Evolutionary conservation across 1,284 basidiomycete genomes (phyloP).

Genomic region (Sutorius eximius): DNA sequence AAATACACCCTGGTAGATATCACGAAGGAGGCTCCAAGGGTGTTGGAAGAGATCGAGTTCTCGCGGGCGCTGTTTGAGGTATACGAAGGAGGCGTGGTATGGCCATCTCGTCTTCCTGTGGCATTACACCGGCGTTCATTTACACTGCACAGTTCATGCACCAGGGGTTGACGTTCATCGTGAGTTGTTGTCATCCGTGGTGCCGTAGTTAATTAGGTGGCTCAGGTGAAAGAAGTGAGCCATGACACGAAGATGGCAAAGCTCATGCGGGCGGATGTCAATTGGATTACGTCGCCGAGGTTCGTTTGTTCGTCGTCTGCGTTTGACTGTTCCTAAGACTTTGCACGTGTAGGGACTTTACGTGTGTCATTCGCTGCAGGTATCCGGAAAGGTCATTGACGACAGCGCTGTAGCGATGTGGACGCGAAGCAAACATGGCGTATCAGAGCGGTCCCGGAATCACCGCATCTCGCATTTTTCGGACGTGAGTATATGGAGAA

Average conservation of each 20-base stretch:
- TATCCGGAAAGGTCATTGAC: no score
- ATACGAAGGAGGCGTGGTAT: slow-evolving; percentile 52
- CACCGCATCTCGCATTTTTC: neutral
- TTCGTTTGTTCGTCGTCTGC: slow-evolving; percentile 28
- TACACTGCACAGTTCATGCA: slow-evolving; percentile 66
- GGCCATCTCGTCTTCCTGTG: slow-evolving; percentile 18
- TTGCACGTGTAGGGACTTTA: slow-evolving; percentile 58
- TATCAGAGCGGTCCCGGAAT: neutral
- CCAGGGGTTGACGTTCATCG: slow-evolving; percentile 76
- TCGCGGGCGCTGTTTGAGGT: slow-evolving; percentile 72
- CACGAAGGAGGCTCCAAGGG: slow-evolving; percentile 45
- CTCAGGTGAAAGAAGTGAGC: slow-evolving; percentile 74
- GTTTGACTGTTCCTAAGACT: neutral
- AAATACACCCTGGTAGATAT: slow-evolving; percentile 78
- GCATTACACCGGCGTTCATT: slow-evolving; percentile 1
- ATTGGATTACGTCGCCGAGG: slow-evolving; percentile 82
- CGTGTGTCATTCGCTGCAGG: slow-evolving; percentile 42
- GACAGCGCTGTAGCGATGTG: neutral
- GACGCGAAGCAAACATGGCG: neutral
- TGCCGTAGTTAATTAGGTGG: slow-evolving; percentile 6
- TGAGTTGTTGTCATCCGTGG: slow-evolving; percentile 31
- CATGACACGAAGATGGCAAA: slow-evolving; percentile 79
- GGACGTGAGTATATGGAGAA: no score
- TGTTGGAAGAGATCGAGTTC: slow-evolving; percentile 86
- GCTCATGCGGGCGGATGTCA: slow-evolving; percentile 73